phyloP scores from a whole-genome alignment of 2,329 filamentous ascomycete genomes.

The Talaromyces islandicus region DNA sequence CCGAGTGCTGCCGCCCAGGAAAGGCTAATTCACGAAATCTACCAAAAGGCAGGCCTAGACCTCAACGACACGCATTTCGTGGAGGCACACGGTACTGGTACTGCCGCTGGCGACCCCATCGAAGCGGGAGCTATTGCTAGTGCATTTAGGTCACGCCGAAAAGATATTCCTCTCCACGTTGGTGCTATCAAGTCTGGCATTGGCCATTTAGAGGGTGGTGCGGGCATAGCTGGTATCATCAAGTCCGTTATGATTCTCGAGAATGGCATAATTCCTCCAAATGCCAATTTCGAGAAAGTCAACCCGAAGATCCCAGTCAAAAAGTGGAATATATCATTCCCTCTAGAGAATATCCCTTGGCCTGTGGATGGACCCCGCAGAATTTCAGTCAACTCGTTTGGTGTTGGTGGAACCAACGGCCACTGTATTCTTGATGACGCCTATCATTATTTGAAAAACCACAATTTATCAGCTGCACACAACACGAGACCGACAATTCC shows the following conservation, averaged over 20 bases:
- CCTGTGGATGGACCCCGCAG: slow-evolving; percentile 20
- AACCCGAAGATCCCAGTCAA: slow-evolving; percentile 32
- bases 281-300: slow-evolving; percentile 33
- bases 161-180: slow-evolving; percentile 13
- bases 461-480: slow-evolving; percentile 1
- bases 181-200: slow-evolving; percentile 17
- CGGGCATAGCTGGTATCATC: slow-evolving; percentile 36
- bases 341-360: slow-evolving; percentile 18
- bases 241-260: slow-evolving; percentile 40
- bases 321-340: slow-evolving; percentile 33
- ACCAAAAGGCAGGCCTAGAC: slow-evolving; percentile 4
- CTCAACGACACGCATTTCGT: slow-evolving; percentile 3
- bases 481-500: slow-evolving; percentile 5
- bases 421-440: slow-evolving; percentile 11
- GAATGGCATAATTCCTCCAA: slow-evolving; percentile 39
- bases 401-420: slow-evolving; percentile 18
- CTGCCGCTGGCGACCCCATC: slow-evolving; percentile 19
- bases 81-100: slow-evolving; percentile 24
- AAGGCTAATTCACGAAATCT: slow-evolving; percentile 14
- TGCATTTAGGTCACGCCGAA: slow-evolving; percentile 14
- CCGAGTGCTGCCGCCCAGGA: slow-evolving; percentile 18
- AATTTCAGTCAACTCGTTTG: slow-evolving; percentile 19
- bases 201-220: slow-evolving; percentile 29
- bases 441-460: slow-evolving; percentile 3
- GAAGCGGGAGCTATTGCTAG: slow-evolving; percentile 14